Conservation (phyloP, 2,329 filamentous ascomycete species). For the Aspergillus pseudoviridinutans region DNA sequence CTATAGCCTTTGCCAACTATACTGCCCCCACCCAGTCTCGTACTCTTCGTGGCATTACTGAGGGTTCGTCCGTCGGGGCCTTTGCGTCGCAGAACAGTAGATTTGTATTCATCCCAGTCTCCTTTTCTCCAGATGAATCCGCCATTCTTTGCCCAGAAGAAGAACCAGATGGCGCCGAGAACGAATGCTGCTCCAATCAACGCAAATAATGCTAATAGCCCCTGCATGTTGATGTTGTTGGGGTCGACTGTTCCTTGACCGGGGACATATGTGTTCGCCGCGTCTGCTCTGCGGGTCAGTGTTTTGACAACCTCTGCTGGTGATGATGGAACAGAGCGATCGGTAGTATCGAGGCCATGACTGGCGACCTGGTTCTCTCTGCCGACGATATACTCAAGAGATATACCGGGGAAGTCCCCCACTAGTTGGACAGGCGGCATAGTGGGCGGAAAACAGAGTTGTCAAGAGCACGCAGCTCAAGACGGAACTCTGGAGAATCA, state of each 20-base stretch:
- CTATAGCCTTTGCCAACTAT: conserved; percentile 61
- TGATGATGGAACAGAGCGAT: conserved; percentile 6
- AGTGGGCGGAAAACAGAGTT: conserved; percentile 13
- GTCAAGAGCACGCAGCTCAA: conserved; percentile 36
- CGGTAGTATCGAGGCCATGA: background rate
- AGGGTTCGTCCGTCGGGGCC: conserved; percentile 86
- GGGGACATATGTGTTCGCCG: conserved; percentile 19
- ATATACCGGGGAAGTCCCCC: conserved; percentile 21
- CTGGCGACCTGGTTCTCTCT: conserved; percentile 8
- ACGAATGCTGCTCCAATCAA: conserved; percentile 76
- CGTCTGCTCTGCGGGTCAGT: conserved; percentile 26
- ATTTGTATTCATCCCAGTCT: conserved; percentile 99
- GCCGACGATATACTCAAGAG: conserved; percentile 12
- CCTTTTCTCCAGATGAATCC: conserved; percentile 80
- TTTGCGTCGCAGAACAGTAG: conserved; percentile 81
- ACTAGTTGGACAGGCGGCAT: conserved; percentile 30
- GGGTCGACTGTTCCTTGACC: conserved; percentile 41
- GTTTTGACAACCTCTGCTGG: conserved; percentile 24
- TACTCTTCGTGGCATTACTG: conserved; percentile 75
- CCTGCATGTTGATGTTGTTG: conserved; percentile 47
- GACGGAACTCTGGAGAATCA: conserved; percentile 23
- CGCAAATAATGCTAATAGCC: conserved; percentile 81
- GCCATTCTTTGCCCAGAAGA: conserved; percentile 96
- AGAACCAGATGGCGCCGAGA: conserved; percentile 83
- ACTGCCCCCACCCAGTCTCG: conserved; percentile 81